Percentiles rank a stretch among this genome's conserved stretches.
phyloP scores from a whole-genome alignment of 2,329 filamentous ascomycete species.

The Tolypocladium ovalisporum region DNA sequence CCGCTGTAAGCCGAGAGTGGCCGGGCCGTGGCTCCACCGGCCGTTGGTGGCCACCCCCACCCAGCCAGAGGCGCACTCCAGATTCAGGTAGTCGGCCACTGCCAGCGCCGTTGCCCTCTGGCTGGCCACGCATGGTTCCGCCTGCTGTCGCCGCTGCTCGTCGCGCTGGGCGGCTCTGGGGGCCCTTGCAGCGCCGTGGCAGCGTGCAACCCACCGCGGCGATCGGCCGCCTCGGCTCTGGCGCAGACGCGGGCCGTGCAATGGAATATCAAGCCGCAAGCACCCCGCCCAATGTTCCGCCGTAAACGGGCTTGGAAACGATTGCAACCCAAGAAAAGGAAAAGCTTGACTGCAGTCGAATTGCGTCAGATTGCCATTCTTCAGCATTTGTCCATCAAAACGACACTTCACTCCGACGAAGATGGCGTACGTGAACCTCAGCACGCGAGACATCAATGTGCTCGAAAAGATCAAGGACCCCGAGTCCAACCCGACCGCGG shows the following conservation, averaged over 20 bases:
- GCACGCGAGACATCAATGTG: constrained; percentile 47
- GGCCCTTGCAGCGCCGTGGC: not conserved
- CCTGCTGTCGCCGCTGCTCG: not conserved
- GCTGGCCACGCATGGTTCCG: not conserved
- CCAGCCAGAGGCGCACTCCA: not conserved
- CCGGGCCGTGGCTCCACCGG: constrained; percentile 13
- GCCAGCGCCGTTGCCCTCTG: not conserved
- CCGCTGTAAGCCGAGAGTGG: constrained; percentile 30
- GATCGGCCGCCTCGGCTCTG: not conserved
- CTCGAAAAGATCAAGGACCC: constrained; percentile 59
- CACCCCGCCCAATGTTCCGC: not conserved
- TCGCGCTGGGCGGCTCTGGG: not conserved
- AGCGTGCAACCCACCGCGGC: not conserved
- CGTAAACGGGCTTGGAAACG: not conserved
- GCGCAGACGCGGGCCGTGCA: not conserved
- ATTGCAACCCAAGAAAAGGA: not conserved
- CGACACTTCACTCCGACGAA: too few relatives aligned
- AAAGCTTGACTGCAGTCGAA: not conserved
- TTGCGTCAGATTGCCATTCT: not conserved
- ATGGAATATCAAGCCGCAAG: not conserved
- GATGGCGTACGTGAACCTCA: constrained; percentile 42
- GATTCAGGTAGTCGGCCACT: constrained; percentile 2
- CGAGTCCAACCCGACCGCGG: constrained; percentile 45
- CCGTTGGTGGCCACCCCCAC: not conserved
- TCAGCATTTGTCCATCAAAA: too few relatives aligned